Conservation (phyloP, 768 basidiomycete genomes). For the Mycena galericulata region DNA sequence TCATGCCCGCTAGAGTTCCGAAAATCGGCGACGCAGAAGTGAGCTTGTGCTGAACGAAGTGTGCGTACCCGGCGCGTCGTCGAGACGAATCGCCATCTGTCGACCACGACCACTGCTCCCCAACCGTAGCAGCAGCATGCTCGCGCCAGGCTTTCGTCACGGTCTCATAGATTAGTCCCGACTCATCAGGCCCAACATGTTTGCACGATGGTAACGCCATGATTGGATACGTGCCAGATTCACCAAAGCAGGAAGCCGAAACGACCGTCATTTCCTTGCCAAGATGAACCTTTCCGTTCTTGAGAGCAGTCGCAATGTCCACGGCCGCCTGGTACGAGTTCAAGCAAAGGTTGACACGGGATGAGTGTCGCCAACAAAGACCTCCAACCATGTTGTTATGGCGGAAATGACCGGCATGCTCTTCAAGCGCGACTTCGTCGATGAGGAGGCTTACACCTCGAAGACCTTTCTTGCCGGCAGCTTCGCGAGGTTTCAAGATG, state of each 20-base stretch:
- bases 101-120: conserved; percentile 24
- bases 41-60: conserved; percentile 7
- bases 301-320: not conserved
- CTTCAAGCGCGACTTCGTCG: not conserved
- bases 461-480: too few species aligned
- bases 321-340: too few species aligned
- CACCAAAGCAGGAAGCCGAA: not conserved
- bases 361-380: not conserved
- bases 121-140: not conserved
- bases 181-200: not conserved
- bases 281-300: not conserved
- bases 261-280: not conserved
- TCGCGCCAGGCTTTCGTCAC: not conserved
- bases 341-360: not conserved
- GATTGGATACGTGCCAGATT: not conserved
- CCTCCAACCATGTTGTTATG: not conserved
- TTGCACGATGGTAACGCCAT: not conserved
- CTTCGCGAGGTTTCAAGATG: not conserved
- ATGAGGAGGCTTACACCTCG: not conserved
- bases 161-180: not conserved
- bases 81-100: conserved; percentile 31
- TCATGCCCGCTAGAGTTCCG: not conserved
- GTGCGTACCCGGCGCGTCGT: conserved; percentile 12
- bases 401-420: not conserved
- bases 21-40: conserved; percentile 10